These are phyloP conservation scores for Coleophoma crateriformis DNA, from an alignment of 2,329 filamentous ascomycete species.

Conservation along the genomic window DNA sequence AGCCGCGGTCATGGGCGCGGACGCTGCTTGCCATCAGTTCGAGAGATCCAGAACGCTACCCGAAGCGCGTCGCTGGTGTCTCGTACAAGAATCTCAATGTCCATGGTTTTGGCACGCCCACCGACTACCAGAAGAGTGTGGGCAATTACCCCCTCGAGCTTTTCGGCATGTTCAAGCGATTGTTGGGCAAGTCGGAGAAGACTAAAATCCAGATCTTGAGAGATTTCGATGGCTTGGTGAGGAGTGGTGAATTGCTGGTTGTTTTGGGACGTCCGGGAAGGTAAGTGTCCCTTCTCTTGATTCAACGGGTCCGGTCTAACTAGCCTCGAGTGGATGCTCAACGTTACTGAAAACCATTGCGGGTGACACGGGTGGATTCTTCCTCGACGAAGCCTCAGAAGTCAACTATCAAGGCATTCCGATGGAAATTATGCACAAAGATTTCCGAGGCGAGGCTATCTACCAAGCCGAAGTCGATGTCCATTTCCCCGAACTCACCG, in stretches of 20 bases:
- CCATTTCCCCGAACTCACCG: conserved; percentile 73
- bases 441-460: conserved; percentile 60
- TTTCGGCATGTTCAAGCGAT: conserved; percentile 35
- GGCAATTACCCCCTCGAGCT: conserved; percentile 53
- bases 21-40: not conserved
- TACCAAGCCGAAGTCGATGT: conserved; percentile 75
- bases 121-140: conserved; percentile 66
- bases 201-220: conserved; percentile 54
- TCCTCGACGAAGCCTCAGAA: conserved; percentile 40
- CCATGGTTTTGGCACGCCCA: conserved; percentile 61
- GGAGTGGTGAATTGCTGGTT: conserved; percentile 61
- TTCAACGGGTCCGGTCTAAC: not conserved
- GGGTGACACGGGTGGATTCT: conserved; percentile 49
- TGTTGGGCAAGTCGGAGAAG: conserved; percentile 45
- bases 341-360: conserved; percentile 56
- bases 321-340: conserved; percentile 47
- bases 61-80: conserved; percentile 44
- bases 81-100: conserved; percentile 64
- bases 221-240: conserved; percentile 58
- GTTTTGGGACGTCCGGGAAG: conserved; percentile 62
- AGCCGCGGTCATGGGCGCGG: not conserved
- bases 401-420: conserved; percentile 58
- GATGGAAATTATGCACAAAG: conserved; percentile 43
- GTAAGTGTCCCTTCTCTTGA: conserved; percentile 20
- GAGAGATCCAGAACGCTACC: not conserved